phyloP scores from a whole-genome alignment of 1,139 yeast species.

The Candida dubliniensis region DNA sequence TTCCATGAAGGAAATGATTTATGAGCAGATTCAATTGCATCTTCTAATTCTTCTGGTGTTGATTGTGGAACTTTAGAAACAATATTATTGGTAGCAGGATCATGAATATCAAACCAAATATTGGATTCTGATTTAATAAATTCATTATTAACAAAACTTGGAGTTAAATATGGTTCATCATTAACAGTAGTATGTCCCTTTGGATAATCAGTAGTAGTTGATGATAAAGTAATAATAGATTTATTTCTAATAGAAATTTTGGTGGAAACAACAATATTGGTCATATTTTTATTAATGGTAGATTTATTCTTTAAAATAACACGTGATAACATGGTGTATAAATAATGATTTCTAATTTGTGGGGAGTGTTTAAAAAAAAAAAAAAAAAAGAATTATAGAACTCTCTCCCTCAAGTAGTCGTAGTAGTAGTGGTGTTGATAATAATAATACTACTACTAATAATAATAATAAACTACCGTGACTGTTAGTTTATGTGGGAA shows the following conservation, averaged over 20 bases:
- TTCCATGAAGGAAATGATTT: slow-evolving; percentile 63
- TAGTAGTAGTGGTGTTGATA: too few species aligned
- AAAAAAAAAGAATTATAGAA: too few species aligned
- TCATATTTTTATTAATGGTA: not conserved
- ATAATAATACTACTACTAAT: too few species aligned
- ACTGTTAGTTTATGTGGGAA: not conserved
- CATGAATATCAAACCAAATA: slow-evolving; percentile 72
- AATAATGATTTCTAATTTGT: not conserved
- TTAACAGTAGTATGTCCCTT: slow-evolving; percentile 41
- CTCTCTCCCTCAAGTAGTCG: too few species aligned
- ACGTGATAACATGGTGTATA: slow-evolving; percentile 14
- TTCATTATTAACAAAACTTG: slow-evolving; percentile 59
- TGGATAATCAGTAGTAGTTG: slow-evolving; percentile 43
- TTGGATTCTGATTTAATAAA: slow-evolving; percentile 54
- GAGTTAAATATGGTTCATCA: slow-evolving; percentile 51
- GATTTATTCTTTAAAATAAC: slow-evolving; percentile 8
- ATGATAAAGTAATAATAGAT: slow-evolving; percentile 27
- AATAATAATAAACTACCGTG: too few species aligned
- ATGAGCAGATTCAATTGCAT: slow-evolving; percentile 66
- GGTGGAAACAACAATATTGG: slow-evolving; percentile 9
- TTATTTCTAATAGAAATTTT: slow-evolving; percentile 18
- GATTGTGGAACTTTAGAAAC: slow-evolving; percentile 73
- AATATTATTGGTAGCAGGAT: slow-evolving; percentile 72
- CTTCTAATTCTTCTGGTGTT: slow-evolving; percentile 63
- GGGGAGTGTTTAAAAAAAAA: too few species aligned